Conservation (phyloP, 768 basidiomycete species). For the Termitomyces sp. region DNA sequence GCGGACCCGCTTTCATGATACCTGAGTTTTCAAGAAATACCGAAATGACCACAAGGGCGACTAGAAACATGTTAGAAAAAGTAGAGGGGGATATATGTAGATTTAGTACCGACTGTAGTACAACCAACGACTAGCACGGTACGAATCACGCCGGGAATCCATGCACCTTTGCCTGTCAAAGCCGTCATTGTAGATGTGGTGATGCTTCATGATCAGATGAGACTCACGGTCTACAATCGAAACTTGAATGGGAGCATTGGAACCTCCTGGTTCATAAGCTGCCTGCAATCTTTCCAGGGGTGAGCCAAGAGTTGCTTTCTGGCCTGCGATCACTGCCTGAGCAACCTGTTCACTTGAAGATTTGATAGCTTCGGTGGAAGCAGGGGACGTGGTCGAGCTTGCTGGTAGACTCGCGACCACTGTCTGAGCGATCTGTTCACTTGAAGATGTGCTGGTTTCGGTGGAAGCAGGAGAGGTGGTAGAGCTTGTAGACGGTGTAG, state of each 20-base stretch:
- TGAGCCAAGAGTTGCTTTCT: slow-evolving; percentile 22
- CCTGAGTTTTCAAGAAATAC: slow-evolving; percentile 93
- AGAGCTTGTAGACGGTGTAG: slow-evolving; percentile 11
- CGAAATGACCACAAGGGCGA: slow-evolving; percentile 81
- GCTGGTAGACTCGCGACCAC: slow-evolving; percentile 42
- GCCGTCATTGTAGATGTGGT: slow-evolving; percentile 5
- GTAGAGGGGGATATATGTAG: not conserved
- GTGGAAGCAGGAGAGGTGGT: slow-evolving; percentile 12
- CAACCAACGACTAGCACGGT: slow-evolving; percentile 52
- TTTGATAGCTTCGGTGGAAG: not conserved
- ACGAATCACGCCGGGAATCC: slow-evolving; percentile 59
- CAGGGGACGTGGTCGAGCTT: slow-evolving; percentile 4
- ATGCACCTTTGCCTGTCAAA: slow-evolving; percentile 60
- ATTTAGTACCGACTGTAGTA: slow-evolving; percentile 61
- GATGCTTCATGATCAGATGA: not conserved
- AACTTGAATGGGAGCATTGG: slow-evolving; percentile 69
- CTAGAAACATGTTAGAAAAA: slow-evolving; percentile 29
- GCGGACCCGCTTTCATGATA: slow-evolving; percentile 83
- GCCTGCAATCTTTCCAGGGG: slow-evolving; percentile 42
- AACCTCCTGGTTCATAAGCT: slow-evolving; percentile 38
- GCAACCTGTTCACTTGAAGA: slow-evolving; percentile 40
- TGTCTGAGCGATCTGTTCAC: slow-evolving; percentile 44
- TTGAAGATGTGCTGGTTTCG: slow-evolving; percentile 19
- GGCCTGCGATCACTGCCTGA: slow-evolving; percentile 42
- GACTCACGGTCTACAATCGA: slow-evolving; percentile 77